Base-by-base conservation (phyloP, 805 yeast species). In the Zygoascus ofunaensis region DNA sequence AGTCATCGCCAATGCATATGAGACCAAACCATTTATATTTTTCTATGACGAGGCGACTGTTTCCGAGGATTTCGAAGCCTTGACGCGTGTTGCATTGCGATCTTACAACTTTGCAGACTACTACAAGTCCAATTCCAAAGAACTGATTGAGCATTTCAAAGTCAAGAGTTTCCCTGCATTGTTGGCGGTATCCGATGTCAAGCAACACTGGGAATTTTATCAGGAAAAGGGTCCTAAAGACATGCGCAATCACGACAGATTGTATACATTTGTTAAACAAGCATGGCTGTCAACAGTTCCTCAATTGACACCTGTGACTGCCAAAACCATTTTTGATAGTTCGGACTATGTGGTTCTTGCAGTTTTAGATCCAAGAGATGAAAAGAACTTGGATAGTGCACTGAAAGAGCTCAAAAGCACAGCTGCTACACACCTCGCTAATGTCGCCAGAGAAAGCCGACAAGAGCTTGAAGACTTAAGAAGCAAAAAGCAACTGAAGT, bases 31-130 rank as follows among this genome's bases (percentile, higher is more conserved):
- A 1, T 65, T 65, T 49, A 53, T 69, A 22, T 69, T 62, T 48
- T 56, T 69, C 32, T 62, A 66, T 43, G 71, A 68, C 49, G 62
- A 61, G 36, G 50, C 57, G 2, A 60, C 66, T 4, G 57, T 58
- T 36, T 45, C 56, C 18, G 72, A 67, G 46, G 71, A 67, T 43
- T 65, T 67, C 54, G 59, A 56, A 28, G 65, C 68, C 1, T 54
- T 68, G 37, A 54, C 54, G 42, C 55, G 57, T 23, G 52, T 66
- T 21, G 56, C 67, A 4, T 45, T 62, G 19, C 51, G 54, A 18
- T 50, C 59, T 1, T 47, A 62, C n/a, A 64, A 61, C n/a, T 56
- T 58, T 22, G 64, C 59, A 5, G 54, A 52, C 5, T 47, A 62
- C 37, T 55, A 48, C 48, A 61, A 58, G 48, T 50, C 64, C 7